Evolutionary conservation across 495 filamentous ascomycete species (phyloP).

Genomic region (Talaromyces wortmannii): DNA sequence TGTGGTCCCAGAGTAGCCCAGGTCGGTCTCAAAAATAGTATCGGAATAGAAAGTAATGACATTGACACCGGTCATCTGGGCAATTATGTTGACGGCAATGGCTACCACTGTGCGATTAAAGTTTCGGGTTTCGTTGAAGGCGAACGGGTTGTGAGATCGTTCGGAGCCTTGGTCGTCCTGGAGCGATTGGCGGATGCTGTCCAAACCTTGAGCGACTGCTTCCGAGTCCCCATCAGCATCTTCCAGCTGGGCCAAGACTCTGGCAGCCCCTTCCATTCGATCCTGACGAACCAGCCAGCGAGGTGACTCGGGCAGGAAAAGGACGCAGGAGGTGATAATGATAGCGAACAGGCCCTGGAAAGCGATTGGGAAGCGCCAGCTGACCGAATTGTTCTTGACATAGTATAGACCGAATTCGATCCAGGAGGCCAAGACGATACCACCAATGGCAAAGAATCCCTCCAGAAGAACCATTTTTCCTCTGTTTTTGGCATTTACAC

Average conservation of each 20-base stretch:
- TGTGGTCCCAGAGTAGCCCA: constrained; percentile 13
- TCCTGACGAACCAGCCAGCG: constrained; percentile 57
- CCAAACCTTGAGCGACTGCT: constrained; percentile 48
- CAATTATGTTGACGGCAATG: constrained; percentile 13
- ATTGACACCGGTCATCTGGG: constrained; percentile 22
- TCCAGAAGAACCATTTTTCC: constrained; percentile 65
- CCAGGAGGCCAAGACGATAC: constrained; percentile 53
- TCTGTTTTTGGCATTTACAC: constrained; percentile 51
- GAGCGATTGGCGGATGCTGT: constrained; percentile 59
- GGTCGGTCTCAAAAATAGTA: constrained; percentile 12
- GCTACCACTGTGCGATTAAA: constrained; percentile 18
- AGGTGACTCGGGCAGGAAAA: constrained; percentile 56
- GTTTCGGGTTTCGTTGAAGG: constrained; percentile 23
- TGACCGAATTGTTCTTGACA: constrained; percentile 37
- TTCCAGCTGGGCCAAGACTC: constrained; percentile 48
- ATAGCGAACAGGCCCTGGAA: constrained; percentile 55
- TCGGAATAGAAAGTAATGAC: constrained; percentile 22
- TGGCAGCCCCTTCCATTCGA: constrained; percentile 45
- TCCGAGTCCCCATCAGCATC: constrained; percentile 37
- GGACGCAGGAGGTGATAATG: constrained; percentile 42
- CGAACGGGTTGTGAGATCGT: constrained; percentile 12
- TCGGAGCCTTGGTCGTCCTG: constrained; percentile 43
- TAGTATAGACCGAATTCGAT: constrained; percentile 58
- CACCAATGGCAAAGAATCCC: constrained; percentile 53
- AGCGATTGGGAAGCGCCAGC: constrained; percentile 63